Base-by-base conservation (phyloP, 2,329 filamentous ascomycete genomes). In the Sarocladium oryzae region DNA sequence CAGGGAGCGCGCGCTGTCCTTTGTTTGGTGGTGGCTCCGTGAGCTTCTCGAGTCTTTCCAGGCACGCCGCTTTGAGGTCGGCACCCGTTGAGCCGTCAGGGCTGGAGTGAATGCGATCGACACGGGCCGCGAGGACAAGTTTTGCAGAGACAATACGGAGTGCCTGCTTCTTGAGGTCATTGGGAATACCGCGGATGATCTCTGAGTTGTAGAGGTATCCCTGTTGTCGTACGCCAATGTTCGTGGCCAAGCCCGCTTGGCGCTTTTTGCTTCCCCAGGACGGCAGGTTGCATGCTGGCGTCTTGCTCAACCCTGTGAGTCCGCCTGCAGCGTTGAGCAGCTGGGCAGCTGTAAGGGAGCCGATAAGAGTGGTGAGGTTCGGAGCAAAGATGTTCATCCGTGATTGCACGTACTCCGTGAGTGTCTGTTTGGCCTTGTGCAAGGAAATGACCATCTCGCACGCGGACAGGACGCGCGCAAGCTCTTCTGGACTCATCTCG, bases 361-460 rank as follows among this genome's bases (percentile, higher is more conserved):
- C 93, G 53, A 99, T 88, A 16, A 99, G 79, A 1, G 84, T 85
- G 1, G 93, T 96, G 51, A 97, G 71, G 61, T 99, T 99, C 0
- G 93, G 93, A 4, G 93, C 93, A 64, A 97, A 97, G 30, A 95
- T 77, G 58, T 87, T 93, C 89, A 99, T 97, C 55, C 93, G 88
- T 32, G 92, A 96, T 69, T 96, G 89, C 15, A 99, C 93, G 62
- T 96, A 99, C 64, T 93, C 86, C 2, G 89, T 95, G 51, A 99
- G 77, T 1, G 84, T 87, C 55, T 81, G 85, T 69, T 96, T 96
- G 24, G 92, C 90, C 57, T 79, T 84, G 65, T 97, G 89, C 9
- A 99, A 82, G 33, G 84, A 79, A n/a, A 97, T 76, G 9, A 89
- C 86, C 82, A 95, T 93, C 56, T 90, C 82, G 68, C 91, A 96